phyloP scores from a whole-genome alignment of 345 rosid genomes.

The Syzygium oleosum region DNA sequence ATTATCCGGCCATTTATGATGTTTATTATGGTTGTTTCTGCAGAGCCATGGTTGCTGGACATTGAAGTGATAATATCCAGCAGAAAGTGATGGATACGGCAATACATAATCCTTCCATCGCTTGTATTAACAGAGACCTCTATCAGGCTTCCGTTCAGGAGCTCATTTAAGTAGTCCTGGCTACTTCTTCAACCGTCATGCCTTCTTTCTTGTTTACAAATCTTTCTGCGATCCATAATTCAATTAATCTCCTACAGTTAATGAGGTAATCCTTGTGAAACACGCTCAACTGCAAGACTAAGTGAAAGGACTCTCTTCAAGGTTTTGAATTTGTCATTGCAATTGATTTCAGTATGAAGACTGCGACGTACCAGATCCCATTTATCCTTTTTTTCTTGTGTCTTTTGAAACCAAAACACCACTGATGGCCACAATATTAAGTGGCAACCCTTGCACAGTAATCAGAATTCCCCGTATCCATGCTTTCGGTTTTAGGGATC shows the following conservation, averaged over 20 bases:
- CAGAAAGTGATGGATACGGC: conserved; percentile 24
- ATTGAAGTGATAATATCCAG: conserved; percentile 20
- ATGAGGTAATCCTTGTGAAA: conserved; percentile 26
- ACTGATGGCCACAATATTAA: conserved; percentile 33
- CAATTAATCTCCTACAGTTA: conserved; percentile 10
- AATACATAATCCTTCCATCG: conserved; percentile 18
- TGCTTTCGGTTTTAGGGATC: not conserved
- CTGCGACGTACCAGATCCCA: conserved; percentile 22
- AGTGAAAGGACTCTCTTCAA: conserved; percentile 26
- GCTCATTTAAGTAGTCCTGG: conserved; percentile 30
- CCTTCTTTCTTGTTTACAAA: conserved; percentile 29
- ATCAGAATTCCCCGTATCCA: not conserved
- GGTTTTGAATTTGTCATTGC: conserved; percentile 15
- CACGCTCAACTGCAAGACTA: conserved; percentile 31
- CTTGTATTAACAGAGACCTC: conserved; percentile 10
- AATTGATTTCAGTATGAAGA: conserved; percentile 20
- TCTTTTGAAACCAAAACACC: conserved; percentile 27
- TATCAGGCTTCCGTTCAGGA: conserved; percentile 27
- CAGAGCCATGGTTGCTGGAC: conserved; percentile 24
- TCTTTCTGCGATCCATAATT: conserved; percentile 38
- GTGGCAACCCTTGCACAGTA: conserved; percentile 17
- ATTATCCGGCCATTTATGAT: conserved; percentile 9
- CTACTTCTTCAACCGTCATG: conserved; percentile 28
- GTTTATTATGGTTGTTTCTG: conserved; percentile 9
- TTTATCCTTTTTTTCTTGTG: conserved; percentile 10